Conservation (phyloP, 352 stramenopile genomes). For the Globisporangium mamillatum region DNA sequence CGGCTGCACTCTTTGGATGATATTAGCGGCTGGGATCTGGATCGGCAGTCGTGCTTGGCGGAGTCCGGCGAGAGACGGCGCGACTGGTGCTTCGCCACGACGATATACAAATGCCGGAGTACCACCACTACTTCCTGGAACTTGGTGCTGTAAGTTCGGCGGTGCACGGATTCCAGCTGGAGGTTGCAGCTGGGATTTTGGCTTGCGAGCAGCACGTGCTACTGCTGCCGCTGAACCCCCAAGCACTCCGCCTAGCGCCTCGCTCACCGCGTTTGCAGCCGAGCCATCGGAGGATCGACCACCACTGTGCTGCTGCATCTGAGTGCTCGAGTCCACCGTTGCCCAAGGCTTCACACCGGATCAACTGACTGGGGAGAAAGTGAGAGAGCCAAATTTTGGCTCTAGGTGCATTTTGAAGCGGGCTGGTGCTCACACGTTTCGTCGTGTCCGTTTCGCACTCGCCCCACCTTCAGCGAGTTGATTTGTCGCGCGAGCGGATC, state of each 20-base stretch:
- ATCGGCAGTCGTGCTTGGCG: not conserved
- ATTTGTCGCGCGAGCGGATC: not conserved
- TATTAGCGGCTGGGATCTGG: not conserved
- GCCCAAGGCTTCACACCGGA: no score
- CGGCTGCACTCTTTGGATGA: not conserved
- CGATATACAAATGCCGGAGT: not conserved
- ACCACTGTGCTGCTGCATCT: conserved; percentile 7
- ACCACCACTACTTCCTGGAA: not conserved
- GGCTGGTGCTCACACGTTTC: not conserved
- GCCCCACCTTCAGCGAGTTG: no score
- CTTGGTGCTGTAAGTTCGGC: not conserved
- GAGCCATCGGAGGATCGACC: conserved; percentile 7
- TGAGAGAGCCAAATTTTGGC: not conserved
- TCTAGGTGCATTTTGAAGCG: not conserved
- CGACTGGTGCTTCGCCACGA: not conserved
- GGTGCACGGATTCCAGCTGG: not conserved
- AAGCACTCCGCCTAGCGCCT: conserved; percentile 31
- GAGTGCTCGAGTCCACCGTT: no score
- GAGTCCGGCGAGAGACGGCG: not conserved
- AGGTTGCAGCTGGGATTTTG: conserved; percentile 1
- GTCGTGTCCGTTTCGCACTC: not conserved
- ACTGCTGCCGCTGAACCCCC: not conserved
- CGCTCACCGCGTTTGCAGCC: conserved; percentile 35
- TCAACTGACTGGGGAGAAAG: not conserved
- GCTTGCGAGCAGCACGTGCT: not conserved